Base-by-base conservation (phyloP, 2,329 filamentous ascomycete species). In the Aureobasidium sp. region DNA sequence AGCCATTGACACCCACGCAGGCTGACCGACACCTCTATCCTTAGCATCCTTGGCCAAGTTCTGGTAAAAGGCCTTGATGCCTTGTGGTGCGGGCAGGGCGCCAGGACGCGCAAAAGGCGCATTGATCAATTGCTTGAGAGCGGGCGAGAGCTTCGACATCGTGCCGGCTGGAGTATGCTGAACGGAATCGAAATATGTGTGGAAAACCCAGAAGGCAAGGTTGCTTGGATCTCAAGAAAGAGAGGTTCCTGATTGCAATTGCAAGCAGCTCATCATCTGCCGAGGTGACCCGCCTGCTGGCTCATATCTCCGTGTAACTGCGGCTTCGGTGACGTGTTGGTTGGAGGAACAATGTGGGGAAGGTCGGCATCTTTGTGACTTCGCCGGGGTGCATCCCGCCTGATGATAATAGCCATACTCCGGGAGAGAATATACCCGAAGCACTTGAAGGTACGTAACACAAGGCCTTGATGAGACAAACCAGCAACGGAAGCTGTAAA, bases 111-210 rank as follows among this genome's bases (percentile, higher is more conserved):
- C 84, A 68, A 85, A 83, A 4, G 87, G 81, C 63, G 87, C 83
- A 69, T 88, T 88, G 76, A 92, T 87, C 66, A 92, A 83, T 51
- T 84, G 81, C 76, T 91, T 92, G 68, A 93, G 80, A 55, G 84
- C 76, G 1, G 83, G 79, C 1, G 88, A 89, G 23, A 93, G 81
- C 73, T 89, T 91, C 7, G 88, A 86, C 88, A 90, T 91, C 67
- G 70, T 74, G 42, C 20, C 20, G 20, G 20, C 20, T 20, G 20
- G 20, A 20, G 20, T 20, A 20, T 20, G 20, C 20, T 20, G 20
- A 20, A 20, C 20, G 20, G 20, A 20, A 20, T 20, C 20, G 20
- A 20, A 20, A 20, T 20, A 37, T 39, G 15, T 41, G n/a, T 32
- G 34, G 15, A 15, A 5, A 15, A 15, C 12, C 34, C 13, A 3